Conservation (phyloP, 768 basidiomycete species). For the Mycena kentingensis region DNA sequence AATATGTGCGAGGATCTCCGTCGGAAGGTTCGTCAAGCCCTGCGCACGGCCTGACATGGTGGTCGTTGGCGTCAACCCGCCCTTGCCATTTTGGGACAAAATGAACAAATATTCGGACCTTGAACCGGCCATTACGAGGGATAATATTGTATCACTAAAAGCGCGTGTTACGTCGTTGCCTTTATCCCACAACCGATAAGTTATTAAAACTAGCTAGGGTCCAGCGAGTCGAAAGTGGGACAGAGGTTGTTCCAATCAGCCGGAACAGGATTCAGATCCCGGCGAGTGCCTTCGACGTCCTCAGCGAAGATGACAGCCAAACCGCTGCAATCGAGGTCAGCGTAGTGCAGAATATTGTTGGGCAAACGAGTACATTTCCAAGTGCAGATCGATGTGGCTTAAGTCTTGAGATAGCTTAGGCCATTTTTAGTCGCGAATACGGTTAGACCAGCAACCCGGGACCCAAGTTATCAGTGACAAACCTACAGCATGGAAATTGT, state of each 20-base stretch:
- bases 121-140: no score
- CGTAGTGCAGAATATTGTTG: not conserved
- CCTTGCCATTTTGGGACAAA: no score
- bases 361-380: conserved; percentile 32
- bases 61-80: no score
- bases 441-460: conserved; percentile 34
- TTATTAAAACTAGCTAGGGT: conserved; percentile 9
- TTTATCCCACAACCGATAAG: no score
- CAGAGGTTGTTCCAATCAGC: conserved; percentile 33
- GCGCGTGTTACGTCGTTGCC: no score
- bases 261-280: conserved; percentile 27
- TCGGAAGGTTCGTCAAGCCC: no score
- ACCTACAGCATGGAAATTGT: no score
- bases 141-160: no score
- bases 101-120: no score
- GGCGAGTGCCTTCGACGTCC: conserved; percentile 26
- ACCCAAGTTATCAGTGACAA: conserved; percentile 42
- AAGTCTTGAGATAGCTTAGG: conserved; percentile 7
- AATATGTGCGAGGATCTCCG: no score
- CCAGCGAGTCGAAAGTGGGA: conserved; percentile 28
- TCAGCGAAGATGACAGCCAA: conserved; percentile 43
- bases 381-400: conserved; percentile 42
- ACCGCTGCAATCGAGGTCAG: conserved; percentile 26
- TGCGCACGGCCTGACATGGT: no score
- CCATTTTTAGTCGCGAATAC: not conserved